Evolutionary conservation across 2,329 filamentous ascomycete species (phyloP), one percentile per base, ranked within the genome.

Genomic region (Penicillium brevicompactum): DNA sequence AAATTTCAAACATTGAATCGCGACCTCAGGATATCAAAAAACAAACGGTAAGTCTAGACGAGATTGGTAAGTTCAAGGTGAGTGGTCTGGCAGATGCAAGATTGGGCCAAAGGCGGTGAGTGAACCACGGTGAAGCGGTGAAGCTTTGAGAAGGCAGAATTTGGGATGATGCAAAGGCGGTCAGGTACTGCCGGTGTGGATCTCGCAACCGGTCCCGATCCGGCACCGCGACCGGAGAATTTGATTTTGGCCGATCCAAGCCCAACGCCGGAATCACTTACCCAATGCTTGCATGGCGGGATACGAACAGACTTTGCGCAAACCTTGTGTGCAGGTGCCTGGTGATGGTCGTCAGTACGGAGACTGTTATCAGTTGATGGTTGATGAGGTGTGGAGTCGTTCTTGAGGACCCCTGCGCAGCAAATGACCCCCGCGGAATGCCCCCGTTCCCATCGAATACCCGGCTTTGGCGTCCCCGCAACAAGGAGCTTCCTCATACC

Each of bases 181-280:
- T 18, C 1, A 18, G 2, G 18, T 18, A 18, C 18, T 18, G 18
- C 18, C 18, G 2, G 2, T 34, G 27, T n/a, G 51, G 47, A 7
- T 46, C 40, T 46, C 53, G 32, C 22, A 45, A 49, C 49, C 53
- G 56, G 53, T 46, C 48, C 45, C 37, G 44, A 43, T 14, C 49
- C 53, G 56, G 53, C 51, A 51, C 45, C 37, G 44, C 31, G 9
- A 6, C 32, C 43, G 32, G 40, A 21, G 5, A 51, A 48, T 49
- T 48, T 42, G n/a, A 41, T 14, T 24, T 53, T 53, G 16, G 38
- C 53, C 34, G 42, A 51, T 21, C n/a, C n/a, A 32, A 41, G 41
- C 46, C 46, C 37, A 45, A 48, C 11, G 2, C 27, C 22, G 46
- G 10, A 9, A 42, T 32, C n/a, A 45, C 27, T 32, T 46, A n/a